Evolutionary conservation across 768 basidiomycete species (phyloP).

Genomic region (Termitomyces sp.): DNA sequence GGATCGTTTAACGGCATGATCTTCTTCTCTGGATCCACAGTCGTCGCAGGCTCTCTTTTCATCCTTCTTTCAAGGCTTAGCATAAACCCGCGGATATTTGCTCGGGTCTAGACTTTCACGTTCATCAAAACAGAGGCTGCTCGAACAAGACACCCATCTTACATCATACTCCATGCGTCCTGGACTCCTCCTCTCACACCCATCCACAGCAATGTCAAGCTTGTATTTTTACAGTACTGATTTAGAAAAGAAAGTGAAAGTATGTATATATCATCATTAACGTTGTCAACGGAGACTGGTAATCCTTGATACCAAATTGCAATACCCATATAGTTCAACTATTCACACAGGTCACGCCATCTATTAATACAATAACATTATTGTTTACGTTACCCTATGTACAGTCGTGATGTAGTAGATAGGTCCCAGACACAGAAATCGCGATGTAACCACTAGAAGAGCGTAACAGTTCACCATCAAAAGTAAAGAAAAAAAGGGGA

Average conservation of each 20-base stretch:
- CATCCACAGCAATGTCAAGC: not conserved
- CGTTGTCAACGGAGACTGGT: not conserved
- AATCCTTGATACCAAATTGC: not conserved
- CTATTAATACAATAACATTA: not conserved
- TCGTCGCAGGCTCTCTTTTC: slow-evolving; percentile 55
- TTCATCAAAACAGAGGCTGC: not conserved
- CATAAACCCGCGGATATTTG: slow-evolving; percentile 37
- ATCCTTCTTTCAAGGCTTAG: slow-evolving; percentile 46
- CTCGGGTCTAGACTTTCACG: slow-evolving; percentile 26
- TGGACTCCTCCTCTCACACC: not conserved
- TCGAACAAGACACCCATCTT: not conserved
- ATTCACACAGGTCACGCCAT: not conserved
- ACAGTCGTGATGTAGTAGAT: not conserved
- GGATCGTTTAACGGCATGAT: slow-evolving; percentile 50
- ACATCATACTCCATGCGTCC: not conserved
- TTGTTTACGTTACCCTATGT: too few species aligned
- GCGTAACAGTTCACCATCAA: too few species aligned
- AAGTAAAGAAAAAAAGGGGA: too few species aligned
- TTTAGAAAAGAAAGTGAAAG: not conserved
- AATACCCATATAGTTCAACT: not conserved
- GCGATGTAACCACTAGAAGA: too few species aligned
- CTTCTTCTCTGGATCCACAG: slow-evolving; percentile 51
- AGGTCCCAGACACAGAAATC: not conserved
- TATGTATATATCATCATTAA: not conserved
- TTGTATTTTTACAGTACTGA: slow-evolving; percentile 3